Conservation (phyloP, 441 rosid species). For the Melastoma candidum region DNA sequence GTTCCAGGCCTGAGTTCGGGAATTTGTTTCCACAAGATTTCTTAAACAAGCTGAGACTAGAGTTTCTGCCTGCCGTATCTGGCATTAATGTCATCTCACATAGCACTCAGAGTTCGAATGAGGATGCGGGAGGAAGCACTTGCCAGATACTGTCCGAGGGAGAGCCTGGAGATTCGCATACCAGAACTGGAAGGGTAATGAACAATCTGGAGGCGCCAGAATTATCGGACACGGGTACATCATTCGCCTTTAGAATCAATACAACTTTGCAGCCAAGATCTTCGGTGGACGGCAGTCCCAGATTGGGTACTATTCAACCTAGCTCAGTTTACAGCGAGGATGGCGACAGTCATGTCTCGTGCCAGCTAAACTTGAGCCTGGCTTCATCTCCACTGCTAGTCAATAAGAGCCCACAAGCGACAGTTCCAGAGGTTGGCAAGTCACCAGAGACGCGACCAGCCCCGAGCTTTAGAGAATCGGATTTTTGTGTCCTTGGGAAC, state of each 20-base stretch:
- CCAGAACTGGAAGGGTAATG: slow-evolving; percentile 35
- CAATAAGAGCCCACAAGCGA: slow-evolving; percentile 28
- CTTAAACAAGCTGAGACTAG: slow-evolving; percentile 67
- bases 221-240: slow-evolving; percentile 74
- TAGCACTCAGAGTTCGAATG: slow-evolving; percentile 76
- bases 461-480: slow-evolving; percentile 32
- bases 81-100: slow-evolving; percentile 77
- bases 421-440: slow-evolving; percentile 30
- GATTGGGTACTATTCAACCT: slow-evolving; percentile 32
- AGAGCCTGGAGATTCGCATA: slow-evolving; percentile 35
- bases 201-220: slow-evolving; percentile 54
- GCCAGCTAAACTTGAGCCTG: slow-evolving; percentile 74
- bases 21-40: slow-evolving; percentile 62
- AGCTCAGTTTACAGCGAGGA: slow-evolving; percentile 48
- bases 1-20: slow-evolving; percentile 57
- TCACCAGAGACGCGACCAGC: slow-evolving; percentile 29
- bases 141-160: slow-evolving; percentile 35
- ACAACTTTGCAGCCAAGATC: slow-evolving; percentile 31
- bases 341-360: slow-evolving; percentile 58
- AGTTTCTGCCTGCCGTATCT: slow-evolving; percentile 71
- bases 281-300: slow-evolving; percentile 27
- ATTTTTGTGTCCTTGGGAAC: slow-evolving; percentile 14
- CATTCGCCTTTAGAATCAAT: slow-evolving; percentile 33
- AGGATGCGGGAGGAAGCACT: slow-evolving; percentile 44
- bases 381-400: slow-evolving; percentile 69